phyloP scores from a whole-genome alignment of 495 filamentous ascomycete species.

The Glonium stellatum region DNA sequence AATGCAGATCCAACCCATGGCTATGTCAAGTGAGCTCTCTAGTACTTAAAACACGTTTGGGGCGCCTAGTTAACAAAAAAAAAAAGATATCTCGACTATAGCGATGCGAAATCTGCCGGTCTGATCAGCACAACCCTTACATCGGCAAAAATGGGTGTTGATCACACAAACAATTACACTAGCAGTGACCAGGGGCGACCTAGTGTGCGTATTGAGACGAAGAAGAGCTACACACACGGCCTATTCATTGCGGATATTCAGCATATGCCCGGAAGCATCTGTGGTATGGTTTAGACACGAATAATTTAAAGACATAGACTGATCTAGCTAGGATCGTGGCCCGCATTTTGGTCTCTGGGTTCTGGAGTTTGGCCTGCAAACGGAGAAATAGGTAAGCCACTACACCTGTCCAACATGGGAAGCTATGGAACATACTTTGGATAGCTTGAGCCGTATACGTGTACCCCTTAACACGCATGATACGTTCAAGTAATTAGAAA shows the following conservation, averaged over 20 bases:
- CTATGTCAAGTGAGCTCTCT: slow-evolving; percentile 29
- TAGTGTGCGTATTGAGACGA: slow-evolving; percentile 31
- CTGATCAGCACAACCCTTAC: slow-evolving; percentile 25
- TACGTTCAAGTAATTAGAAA: background rate
- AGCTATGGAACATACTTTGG: no score
- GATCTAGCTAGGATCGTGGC: slow-evolving; percentile 12
- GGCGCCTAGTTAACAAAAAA: background rate
- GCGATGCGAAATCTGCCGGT: slow-evolving; percentile 18
- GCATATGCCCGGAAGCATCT: slow-evolving; percentile 35
- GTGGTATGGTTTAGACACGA: slow-evolving; percentile 24
- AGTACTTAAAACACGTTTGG: background rate
- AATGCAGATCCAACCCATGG: slow-evolving; percentile 33
- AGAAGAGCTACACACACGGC: slow-evolving; percentile 32
- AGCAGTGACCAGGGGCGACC: slow-evolving; percentile 26
- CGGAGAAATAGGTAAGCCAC: slow-evolving; percentile 56
- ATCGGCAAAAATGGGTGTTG: slow-evolving; percentile 30
- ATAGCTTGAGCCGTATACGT: no score
- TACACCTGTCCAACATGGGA: background rate
- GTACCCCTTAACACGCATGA: no score
- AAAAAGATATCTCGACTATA: slow-evolving; percentile 21
- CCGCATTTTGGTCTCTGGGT: slow-evolving; percentile 59
- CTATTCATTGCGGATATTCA: slow-evolving; percentile 35
- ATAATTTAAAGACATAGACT: background rate
- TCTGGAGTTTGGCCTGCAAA: slow-evolving; percentile 61
- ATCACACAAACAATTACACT: slow-evolving; percentile 25